These are phyloP conservation scores for Mycena rosella DNA, from an alignment of 768 basidiomycete species.

Conservation along the genomic window DNA sequence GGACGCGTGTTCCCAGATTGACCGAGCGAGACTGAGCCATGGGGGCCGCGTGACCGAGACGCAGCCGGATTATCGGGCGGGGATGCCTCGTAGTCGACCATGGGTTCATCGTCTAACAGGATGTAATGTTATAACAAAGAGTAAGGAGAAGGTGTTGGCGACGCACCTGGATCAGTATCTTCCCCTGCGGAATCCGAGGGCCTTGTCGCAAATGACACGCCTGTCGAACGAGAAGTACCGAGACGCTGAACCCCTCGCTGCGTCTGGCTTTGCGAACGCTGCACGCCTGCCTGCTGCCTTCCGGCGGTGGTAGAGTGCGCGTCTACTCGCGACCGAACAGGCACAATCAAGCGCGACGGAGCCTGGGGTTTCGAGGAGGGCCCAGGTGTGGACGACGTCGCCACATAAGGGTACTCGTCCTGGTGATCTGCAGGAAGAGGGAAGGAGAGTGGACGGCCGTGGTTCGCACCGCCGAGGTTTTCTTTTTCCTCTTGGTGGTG, in stretches of 20 bases:
- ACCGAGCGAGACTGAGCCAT: conserved; percentile 42
- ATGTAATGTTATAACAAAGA: conserved; percentile 6
- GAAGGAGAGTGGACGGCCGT: conserved; percentile 31
- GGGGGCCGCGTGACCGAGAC: conserved; percentile 39
- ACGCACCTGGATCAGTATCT: conserved; percentile 58
- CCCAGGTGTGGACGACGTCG: conserved; percentile 30
- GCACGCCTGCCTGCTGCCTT: conserved; percentile 27
- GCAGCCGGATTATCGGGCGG: conserved; percentile 43
- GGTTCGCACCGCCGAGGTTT: conserved; percentile 54
- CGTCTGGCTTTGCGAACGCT: conserved; percentile 32
- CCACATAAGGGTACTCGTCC: conserved; percentile 49
- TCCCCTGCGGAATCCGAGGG: conserved; percentile 36
- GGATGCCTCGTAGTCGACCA: conserved; percentile 29
- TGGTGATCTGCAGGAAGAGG: conserved; percentile 42
- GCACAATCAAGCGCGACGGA: conserved; percentile 27
- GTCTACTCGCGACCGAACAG: conserved; percentile 30
- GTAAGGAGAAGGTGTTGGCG: not conserved
- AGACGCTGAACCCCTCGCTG: conserved; percentile 34
- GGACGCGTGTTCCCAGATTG: conserved; percentile 66
- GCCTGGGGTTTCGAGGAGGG: conserved; percentile 34
- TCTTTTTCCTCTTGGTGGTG: conserved; percentile 61
- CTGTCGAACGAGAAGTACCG: conserved; percentile 37
- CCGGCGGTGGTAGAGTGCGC: conserved; percentile 30
- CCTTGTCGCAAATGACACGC: conserved; percentile 48
- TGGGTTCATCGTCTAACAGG: conserved; percentile 37